Percentiles rank a stretch among this genome's conserved stretches.
These are phyloP conservation scores for Candolleomyces eurysporus DNA, from an alignment of 768 basidiomycete genomes.

Conservation along the genomic window DNA sequence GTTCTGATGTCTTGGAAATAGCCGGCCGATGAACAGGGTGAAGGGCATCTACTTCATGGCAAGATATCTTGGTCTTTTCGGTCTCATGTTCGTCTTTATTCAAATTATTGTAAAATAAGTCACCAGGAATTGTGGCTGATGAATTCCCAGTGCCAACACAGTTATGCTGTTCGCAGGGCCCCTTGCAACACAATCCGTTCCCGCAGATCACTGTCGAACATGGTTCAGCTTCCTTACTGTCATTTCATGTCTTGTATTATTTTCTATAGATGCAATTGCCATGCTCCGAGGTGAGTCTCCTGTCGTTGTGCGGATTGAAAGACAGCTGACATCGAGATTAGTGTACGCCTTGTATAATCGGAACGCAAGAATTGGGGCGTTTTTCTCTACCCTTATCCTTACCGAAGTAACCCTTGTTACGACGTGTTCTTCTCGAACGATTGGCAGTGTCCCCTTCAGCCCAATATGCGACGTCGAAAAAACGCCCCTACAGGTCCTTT, in stretches of 20 bases:
- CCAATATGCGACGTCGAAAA: constrained; percentile 5
- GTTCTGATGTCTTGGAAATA: background rate
- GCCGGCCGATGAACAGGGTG: constrained; percentile 5
- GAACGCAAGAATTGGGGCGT: constrained; percentile 5
- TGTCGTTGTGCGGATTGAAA: background rate
- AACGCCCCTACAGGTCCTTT: constrained; percentile 4
- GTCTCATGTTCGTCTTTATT: background rate
- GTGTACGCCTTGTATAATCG: constrained; percentile 10
- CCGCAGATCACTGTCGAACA: background rate
- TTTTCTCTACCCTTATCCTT: constrained; percentile 6
- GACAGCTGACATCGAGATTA: background rate
- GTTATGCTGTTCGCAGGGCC: constrained; percentile 3
- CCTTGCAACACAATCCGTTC: background rate
- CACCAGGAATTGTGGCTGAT: no score
- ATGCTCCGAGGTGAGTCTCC: constrained; percentile 9
- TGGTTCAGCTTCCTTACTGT: constrained; percentile 1
- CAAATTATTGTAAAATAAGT: background rate
- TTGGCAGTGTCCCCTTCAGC: constrained; percentile 4
- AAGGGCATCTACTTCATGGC: constrained; percentile 3
- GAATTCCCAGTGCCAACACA: background rate
- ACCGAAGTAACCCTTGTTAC: constrained; percentile 10
- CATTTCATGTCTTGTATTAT: constrained; percentile 4
- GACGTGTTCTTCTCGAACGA: constrained; percentile 4
- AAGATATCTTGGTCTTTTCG: background rate
- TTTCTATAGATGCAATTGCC: constrained; percentile 7